These are phyloP conservation scores for Endothia cerciana DNA, from an alignment of 2,329 filamentous ascomycete genomes.

Conservation along the genomic window DNA sequence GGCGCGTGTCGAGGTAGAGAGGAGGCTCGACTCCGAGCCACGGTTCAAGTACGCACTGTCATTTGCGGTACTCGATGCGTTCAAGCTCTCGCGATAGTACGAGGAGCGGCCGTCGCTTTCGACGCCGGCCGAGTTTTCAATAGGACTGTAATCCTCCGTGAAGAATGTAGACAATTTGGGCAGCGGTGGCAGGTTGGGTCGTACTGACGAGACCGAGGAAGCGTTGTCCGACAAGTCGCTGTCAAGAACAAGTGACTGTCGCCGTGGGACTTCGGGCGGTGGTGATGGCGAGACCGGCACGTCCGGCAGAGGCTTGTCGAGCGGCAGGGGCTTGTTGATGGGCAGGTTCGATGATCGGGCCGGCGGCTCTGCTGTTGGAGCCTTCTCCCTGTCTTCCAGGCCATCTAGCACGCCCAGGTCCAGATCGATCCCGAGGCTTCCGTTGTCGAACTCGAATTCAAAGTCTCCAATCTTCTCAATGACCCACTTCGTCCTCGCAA, in stretches of 20 bases:
- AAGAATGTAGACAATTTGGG: conserved; percentile 60
- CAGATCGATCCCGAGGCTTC: conserved; percentile 59
- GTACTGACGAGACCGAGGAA: conserved; percentile 53
- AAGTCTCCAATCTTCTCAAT: conserved; percentile 92
- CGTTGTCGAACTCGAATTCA: conserved; percentile 74
- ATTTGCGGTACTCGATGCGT: conserved; percentile 76
- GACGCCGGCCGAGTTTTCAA: conserved; percentile 48
- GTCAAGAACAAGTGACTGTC: conserved; percentile 46
- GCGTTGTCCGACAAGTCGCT: conserved; percentile 47
- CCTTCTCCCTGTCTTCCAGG: conserved; percentile 39
- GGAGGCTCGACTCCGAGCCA: conserved; percentile 77
- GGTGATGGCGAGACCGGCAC: conserved; percentile 60
- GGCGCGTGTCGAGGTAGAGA: conserved; percentile 84
- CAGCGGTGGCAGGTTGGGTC: conserved; percentile 56
- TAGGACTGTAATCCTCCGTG: conserved; percentile 52
- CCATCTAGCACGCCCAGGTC: conserved; percentile 56
- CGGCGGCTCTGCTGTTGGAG: conserved; percentile 35
- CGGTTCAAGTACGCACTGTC: conserved; percentile 79
- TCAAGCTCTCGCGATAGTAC: conserved; percentile 69
- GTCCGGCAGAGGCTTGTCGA: conserved; percentile 71
- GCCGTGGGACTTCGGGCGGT: conserved; percentile 44
- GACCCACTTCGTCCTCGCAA: conserved; percentile 81
- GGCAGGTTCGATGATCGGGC: conserved; percentile 37
- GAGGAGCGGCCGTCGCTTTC: conserved; percentile 56
- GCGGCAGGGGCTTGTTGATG: conserved; percentile 46